A percentile compares a stretch with the other conserved stretches of the same genome.
phyloP scores from a whole-genome alignment of 306 rosid genomes.

The Vachellia pachyceras region DNA sequence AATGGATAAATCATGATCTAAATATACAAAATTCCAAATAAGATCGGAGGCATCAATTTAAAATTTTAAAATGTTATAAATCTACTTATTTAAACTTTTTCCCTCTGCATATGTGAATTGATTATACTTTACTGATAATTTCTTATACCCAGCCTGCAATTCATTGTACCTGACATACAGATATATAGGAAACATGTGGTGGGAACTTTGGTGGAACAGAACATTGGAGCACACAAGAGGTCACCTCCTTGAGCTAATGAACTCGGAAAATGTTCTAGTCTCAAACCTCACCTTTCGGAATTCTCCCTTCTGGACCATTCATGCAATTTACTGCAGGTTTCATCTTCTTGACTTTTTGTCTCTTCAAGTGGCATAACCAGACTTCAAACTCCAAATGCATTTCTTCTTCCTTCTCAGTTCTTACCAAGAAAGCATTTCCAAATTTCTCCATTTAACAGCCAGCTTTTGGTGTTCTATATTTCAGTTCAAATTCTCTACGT shows the following conservation, averaged over 20 bases:
- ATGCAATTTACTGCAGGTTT: slow-evolving; percentile 96
- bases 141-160: too few species aligned
- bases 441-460: not conserved
- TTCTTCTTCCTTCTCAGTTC: not conserved
- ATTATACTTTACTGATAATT: too few species aligned
- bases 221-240: slow-evolving; percentile 89
- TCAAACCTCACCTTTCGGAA: slow-evolving; percentile 87
- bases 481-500: not conserved
- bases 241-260: slow-evolving; percentile 85
- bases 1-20: too few species aligned
- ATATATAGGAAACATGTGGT: slow-evolving; percentile 78
- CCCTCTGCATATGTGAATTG: too few species aligned
- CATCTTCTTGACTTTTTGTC: slow-evolving; percentile 26
- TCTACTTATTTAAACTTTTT: too few species aligned
- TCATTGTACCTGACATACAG: too few species aligned
- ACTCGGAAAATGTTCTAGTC: slow-evolving; percentile 77
- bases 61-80: too few species aligned
- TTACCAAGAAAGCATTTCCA: not conserved
- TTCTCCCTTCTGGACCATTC: slow-evolving; percentile 98
- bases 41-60: too few species aligned
- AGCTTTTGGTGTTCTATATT: not conserved
- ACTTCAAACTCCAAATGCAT: not conserved
- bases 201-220: slow-evolving; percentile 99
- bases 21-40: too few species aligned
- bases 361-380: not conserved